Evolutionary conservation across 306 rosid species (phyloP).

Genomic region (Begonia loranthoides): DNA sequence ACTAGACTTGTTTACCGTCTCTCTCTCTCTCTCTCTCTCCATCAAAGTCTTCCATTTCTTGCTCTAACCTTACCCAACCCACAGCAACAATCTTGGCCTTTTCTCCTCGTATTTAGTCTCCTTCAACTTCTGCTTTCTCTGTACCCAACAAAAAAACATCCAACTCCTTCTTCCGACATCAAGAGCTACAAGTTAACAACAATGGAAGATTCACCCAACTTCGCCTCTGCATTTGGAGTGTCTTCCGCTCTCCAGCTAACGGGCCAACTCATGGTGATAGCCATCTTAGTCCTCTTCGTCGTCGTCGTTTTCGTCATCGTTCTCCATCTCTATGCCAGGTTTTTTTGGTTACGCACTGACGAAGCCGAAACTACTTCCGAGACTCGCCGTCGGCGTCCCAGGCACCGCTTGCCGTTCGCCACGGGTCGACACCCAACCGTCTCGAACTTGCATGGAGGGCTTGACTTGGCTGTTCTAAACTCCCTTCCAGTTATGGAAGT

Average conservation of each 20-base stretch:
- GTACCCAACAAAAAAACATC: no score
- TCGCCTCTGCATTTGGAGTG: conserved; percentile 5
- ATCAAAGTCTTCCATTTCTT: no score
- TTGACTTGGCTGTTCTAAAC: conserved; percentile 48
- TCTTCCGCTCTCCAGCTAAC: conserved; percentile 31
- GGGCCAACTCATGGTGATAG: conserved; percentile 57
- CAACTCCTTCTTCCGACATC: no score
- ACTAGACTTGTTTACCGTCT: no score
- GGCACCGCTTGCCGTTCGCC: no score
- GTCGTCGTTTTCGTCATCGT: conserved; percentile 49
- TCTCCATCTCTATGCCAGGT: conserved; percentile 70
- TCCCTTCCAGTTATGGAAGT: conserved; percentile 48
- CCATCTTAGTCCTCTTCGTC: conserved; percentile 50
- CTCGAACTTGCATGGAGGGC: conserved; percentile 30
- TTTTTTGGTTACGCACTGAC: conserved; percentile 43
- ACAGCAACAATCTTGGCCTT: no score
- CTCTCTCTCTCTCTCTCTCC: no score
- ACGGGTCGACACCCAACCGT: conserved; percentile 40
- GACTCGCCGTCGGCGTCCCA: conserved; percentile 25
- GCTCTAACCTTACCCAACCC: no score
- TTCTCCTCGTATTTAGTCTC: no score
- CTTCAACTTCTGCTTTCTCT: no score
- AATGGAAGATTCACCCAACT: conserved; percentile 23
- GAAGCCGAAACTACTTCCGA: conserved; percentile 15
- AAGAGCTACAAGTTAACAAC: no score